Percentiles rank a stretch among this genome's conserved stretches.
These are phyloP conservation scores for Amanita fuliginea DNA, from an alignment of 768 basidiomycete genomes.

Conservation along the genomic window DNA sequence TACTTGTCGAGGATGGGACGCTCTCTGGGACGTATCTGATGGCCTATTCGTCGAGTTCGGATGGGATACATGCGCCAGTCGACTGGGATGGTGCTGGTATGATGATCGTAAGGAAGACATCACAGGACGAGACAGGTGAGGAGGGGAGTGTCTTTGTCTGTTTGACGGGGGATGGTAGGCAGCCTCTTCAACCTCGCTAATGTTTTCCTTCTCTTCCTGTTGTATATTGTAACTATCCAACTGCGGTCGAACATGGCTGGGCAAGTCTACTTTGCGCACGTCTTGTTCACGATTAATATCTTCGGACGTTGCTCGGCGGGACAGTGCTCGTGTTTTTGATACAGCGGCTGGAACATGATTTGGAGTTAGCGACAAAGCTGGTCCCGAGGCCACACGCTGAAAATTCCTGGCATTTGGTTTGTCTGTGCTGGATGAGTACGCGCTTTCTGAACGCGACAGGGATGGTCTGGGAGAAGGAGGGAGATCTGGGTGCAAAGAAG, in stretches of 20 bases:
- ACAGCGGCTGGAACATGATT: slow-evolving; percentile 21
- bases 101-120: slow-evolving; percentile 14
- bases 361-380: slow-evolving; percentile 25
- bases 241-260: neutral
- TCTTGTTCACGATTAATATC: slow-evolving; percentile 16
- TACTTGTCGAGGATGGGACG: slow-evolving; percentile 28
- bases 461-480: slow-evolving; percentile 34
- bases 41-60: slow-evolving; percentile 14
- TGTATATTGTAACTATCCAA: slow-evolving; percentile 15
- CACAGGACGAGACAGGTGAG: slow-evolving; percentile 21
- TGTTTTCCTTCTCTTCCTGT: slow-evolving; percentile 41
- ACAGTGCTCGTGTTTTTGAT: slow-evolving; percentile 21
- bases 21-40: slow-evolving; percentile 22
- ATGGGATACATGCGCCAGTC: slow-evolving; percentile 16
- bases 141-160: slow-evolving; percentile 22
- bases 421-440: slow-evolving; percentile 25
- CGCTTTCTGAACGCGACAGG: slow-evolving; percentile 59
- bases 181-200: slow-evolving; percentile 28
- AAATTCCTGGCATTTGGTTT: slow-evolving; percentile 39
- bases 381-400: slow-evolving; percentile 56
- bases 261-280: neutral
- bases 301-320: slow-evolving; percentile 33
- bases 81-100: slow-evolving; percentile 12
- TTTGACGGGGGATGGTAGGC: slow-evolving; percentile 16
- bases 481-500: slow-evolving; percentile 27